Evolutionary conservation across 2,329 filamentous ascomycete genomes (phyloP), one percentile per base, ranked within the genome.

Genomic region (Aspergillus niger): DNA sequence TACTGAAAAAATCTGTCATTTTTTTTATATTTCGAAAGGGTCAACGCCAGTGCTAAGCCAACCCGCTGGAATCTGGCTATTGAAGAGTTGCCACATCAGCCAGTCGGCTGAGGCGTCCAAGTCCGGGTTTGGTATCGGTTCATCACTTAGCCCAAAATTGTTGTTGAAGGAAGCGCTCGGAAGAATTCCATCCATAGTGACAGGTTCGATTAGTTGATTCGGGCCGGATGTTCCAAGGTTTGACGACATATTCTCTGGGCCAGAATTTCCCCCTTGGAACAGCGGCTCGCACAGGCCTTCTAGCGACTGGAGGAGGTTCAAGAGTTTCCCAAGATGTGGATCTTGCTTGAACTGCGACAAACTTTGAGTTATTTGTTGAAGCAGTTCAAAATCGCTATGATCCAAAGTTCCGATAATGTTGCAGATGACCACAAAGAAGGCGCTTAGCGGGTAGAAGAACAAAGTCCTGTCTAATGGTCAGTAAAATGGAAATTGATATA

Each of bases 61-160:
- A 13, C 57, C 57, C 3, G 51, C 24, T 8, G 60, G 60, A 10
- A 62, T 48, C 26, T 62, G 51, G 39, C 52, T 60, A 38, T 62
- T 59, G 24, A 62, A 62, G 3, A 62, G 28, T 41, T 62, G 57
- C 60, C 60, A 62, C 57, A 59, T 62, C 2, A 62, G 38, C 57
- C 52, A 56, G 13, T 62, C 57, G 15, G 39, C 48, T 6, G 60
- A 54, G 8, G 26, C 8, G 5, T 32, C 57, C 13, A 38, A 7
- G 1, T 53, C 47, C 13, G 32, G 20, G 36, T 56, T 30, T 2
- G 44, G 22, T 22, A 26, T 20, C 5, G 3, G 28, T 49, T 59
- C 41, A 30, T 30, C 28, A 30, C 1, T 30, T 30, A 30, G 28
- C 10, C 28, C 28, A 8, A 30, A 30, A 30, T 30, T 30, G 28